These are phyloP conservation scores for Calocybe indica DNA, from an alignment of 768 basidiomycete genomes.

Conservation along the genomic window DNA sequence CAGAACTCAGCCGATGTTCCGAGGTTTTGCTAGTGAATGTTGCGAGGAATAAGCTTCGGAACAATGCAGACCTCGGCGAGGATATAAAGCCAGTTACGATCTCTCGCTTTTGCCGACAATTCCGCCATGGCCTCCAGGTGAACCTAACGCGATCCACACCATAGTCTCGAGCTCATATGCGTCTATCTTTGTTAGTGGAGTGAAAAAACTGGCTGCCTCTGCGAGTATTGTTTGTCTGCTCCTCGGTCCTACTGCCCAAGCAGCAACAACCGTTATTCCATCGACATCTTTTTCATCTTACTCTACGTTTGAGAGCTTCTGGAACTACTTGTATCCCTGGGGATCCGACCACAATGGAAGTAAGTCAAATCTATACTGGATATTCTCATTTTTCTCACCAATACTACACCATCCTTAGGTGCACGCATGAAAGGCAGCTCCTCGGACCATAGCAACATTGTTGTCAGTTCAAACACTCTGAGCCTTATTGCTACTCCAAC, in stretches of 20 bases:
- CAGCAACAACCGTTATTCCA: conserved; percentile 33
- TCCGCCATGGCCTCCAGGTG: too few species aligned
- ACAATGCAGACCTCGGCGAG: too few species aligned
- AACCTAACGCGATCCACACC: too few species aligned
- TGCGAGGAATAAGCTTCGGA: too few species aligned
- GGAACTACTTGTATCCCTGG: conserved; percentile 41
- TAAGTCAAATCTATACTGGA: conserved; percentile 11
- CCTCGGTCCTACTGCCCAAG: conserved; percentile 13
- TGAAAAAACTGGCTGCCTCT: conserved; percentile 1
- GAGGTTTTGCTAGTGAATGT: too few species aligned
- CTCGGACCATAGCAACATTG: conserved; percentile 32
- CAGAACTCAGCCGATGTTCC: too few species aligned
- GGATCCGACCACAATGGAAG: conserved; percentile 41
- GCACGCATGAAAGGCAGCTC: conserved; percentile 38
- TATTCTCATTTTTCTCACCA: not conserved
- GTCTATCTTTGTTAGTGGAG: conserved; percentile 1
- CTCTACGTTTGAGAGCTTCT: conserved; percentile 31
- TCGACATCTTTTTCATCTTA: conserved; percentile 32
- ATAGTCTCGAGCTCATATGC: not conserved
- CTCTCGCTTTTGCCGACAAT: too few species aligned
- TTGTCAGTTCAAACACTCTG: conserved; percentile 28
- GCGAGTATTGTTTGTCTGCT: conserved; percentile 6
- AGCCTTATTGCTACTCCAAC: conserved; percentile 37
- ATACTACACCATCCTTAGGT: conserved; percentile 15
- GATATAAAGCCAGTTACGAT: too few species aligned